Base-by-base conservation (phyloP, 2,329 filamentous ascomycete species). In the Trichoderma breve region DNA sequence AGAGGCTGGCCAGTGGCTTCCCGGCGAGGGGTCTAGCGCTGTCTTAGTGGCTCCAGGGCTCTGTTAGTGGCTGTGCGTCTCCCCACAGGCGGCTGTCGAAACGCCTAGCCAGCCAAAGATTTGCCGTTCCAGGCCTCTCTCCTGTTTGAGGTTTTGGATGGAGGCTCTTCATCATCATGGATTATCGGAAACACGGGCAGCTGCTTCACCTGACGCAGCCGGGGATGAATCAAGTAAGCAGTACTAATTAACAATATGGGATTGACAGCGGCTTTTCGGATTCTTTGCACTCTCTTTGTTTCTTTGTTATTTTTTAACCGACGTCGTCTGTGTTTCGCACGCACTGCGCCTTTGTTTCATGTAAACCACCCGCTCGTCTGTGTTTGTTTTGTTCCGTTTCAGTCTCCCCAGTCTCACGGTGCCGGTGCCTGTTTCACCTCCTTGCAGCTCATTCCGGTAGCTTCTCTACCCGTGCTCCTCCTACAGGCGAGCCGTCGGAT, bases 341-440 rank as follows among this genome's bases (percentile, higher is more conserved):
- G n/a, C 47, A 53, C 47, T 32, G 53, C 55, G 51, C 26, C 36
- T 68, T 43, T 58, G 65, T 58, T 68, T 68, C 65, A 68, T 43
- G 34, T 58, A n/a, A 30, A 39, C 9, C 53, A 12, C 51, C 6
- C 18, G 63, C 32, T 28, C 26, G 30, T 43, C 6, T 32, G 47
- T 55, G 9, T 36, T 43, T 43, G n/a, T 26, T 43, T 32, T 18
- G 65, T 68, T 68, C 53, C 36, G 65, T 68, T 68, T 58, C 65
- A 55, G 53, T 32, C 15, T 51, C 26, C 28, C 28, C n/a, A 53
- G 28, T 26, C 47, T 53, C 47, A 53, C 47, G 32, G 15, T 30
- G 7, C n/a, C 30, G 47, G 14, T 66, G 63, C 63, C 34, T 26
- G 64, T 67, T 57, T 67, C 64, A 36, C 34, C 32, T 57, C 15